Evolutionary conservation across 2,329 filamentous ascomycete species (phyloP).

Genomic region (Claviceps arundinis): DNA sequence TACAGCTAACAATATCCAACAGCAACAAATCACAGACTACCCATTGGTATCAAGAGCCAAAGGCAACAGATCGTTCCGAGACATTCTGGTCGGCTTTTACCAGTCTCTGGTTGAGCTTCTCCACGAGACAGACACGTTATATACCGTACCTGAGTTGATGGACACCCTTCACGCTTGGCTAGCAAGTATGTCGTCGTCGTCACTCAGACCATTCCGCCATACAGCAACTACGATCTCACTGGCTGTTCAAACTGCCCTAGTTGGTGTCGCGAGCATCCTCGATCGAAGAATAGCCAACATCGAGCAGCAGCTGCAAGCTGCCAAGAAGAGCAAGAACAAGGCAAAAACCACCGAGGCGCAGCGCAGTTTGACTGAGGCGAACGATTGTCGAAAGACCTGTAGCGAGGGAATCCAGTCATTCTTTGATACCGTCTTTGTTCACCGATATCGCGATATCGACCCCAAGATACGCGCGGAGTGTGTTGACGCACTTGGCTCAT

Average conservation of each 20-base stretch:
- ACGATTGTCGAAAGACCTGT: constrained; percentile 54
- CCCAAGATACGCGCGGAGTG: constrained; percentile 80
- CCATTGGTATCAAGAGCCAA: constrained; percentile 76
- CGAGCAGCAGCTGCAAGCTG: constrained; percentile 65
- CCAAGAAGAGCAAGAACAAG: constrained; percentile 65
- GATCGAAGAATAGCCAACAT: constrained; percentile 61
- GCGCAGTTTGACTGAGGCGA: constrained; percentile 55
- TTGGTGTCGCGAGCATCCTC: constrained; percentile 57
- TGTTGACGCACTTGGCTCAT: constrained; percentile 71
- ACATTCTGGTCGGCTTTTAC: constrained; percentile 68
- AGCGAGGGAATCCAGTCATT: constrained; percentile 67
- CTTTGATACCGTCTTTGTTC: constrained; percentile 86
- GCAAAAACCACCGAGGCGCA: constrained; percentile 62
- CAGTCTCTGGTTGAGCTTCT: constrained; percentile 61
- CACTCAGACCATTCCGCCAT: constrained; percentile 81
- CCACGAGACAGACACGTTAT: constrained; percentile 70
- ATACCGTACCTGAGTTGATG: constrained; percentile 62
- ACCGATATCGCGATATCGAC: constrained; percentile 90
- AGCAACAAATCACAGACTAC: constrained; percentile 77
- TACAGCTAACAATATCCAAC: constrained; percentile 15
- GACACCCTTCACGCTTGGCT: constrained; percentile 89
- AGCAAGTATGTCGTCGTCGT: constrained; percentile 77
- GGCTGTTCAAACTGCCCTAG: constrained; percentile 65
- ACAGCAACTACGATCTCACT: constrained; percentile 80
- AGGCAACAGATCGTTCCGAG: constrained; percentile 63